phyloP scores from a whole-genome alignment of 1,284 basidiomycete species.

The Vanrija sp. region DNA sequence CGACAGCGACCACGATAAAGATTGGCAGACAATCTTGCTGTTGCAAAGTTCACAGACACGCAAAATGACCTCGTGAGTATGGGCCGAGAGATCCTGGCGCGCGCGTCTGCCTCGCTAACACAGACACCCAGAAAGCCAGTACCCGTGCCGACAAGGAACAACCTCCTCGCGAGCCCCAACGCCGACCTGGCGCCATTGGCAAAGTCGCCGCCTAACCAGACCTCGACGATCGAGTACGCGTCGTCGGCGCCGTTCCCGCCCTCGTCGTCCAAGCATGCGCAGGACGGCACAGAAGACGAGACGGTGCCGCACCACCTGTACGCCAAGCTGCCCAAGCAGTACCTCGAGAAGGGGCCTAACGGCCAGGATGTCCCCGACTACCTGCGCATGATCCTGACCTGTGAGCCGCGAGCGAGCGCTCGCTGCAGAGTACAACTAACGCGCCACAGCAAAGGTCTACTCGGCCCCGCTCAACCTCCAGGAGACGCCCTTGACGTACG shows the following conservation, averaged over 20 bases:
- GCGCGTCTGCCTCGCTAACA: too few species aligned
- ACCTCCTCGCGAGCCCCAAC: too few species aligned
- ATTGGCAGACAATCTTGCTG: too few species aligned
- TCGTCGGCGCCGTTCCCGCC: slow-evolving; percentile 44
- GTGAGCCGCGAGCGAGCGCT: slow-evolving; percentile 23
- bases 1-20: too few species aligned
- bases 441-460: slow-evolving; percentile 71
- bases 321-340: slow-evolving; percentile 41
- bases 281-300: slow-evolving; percentile 34
- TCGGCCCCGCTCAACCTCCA: slow-evolving; percentile 67
- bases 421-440: not conserved
- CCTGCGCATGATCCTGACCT: slow-evolving; percentile 82
- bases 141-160: too few species aligned
- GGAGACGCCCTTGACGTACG: slow-evolving; percentile 85
- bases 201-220: not conserved
- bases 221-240: slow-evolving; percentile 45
- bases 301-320: slow-evolving; percentile 48
- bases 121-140: too few species aligned
- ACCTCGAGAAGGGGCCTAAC: slow-evolving; percentile 28
- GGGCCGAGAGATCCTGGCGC: too few species aligned
- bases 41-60: too few species aligned
- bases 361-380: slow-evolving; percentile 72
- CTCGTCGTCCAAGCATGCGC: slow-evolving; percentile 27
- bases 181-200: too few species aligned
- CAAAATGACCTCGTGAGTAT: too few species aligned